A percentile compares a stretch with the other conserved stretches of the same genome.
These are phyloP conservation scores for Cylindrotheca closterium DNA, from an alignment of 108 stramenopile genomes.

Conservation along the genomic window DNA sequence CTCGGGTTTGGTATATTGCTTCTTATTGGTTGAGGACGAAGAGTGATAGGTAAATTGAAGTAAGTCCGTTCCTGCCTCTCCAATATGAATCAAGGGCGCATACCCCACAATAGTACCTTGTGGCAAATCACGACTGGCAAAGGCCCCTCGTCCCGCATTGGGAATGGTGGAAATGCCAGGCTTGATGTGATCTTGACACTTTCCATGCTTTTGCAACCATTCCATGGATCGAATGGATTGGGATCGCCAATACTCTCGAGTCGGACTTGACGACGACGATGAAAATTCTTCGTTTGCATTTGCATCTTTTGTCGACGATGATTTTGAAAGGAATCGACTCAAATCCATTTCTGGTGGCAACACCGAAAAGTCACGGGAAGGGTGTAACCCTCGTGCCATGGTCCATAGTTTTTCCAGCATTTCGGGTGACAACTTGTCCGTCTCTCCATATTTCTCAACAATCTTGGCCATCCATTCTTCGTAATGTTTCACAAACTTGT, in stretches of 20 bases:
- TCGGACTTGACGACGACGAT: background rate
- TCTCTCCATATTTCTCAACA: slow-evolving; percentile 4
- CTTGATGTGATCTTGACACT: slow-evolving; percentile 77
- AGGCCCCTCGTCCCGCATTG: slow-evolving; percentile 81
- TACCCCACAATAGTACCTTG: slow-evolving; percentile 78
- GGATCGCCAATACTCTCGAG: slow-evolving; percentile 22
- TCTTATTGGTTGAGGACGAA: background rate
- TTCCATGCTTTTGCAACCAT: slow-evolving; percentile 64
- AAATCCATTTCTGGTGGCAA: slow-evolving; percentile 27
- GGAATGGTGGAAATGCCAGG: slow-evolving; percentile 65
- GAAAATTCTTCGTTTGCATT: slow-evolving; percentile 1
- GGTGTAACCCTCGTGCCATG: slow-evolving; percentile 28
- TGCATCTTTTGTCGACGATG: slow-evolving; percentile 1
- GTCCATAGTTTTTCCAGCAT: slow-evolving; percentile 38
- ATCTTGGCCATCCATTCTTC: slow-evolving; percentile 27
- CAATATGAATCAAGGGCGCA: slow-evolving; percentile 67
- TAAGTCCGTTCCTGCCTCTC: slow-evolving; percentile 19
- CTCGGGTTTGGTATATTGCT: slow-evolving; percentile 42
- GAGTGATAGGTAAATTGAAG: slow-evolving; percentile 18
- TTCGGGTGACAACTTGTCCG: slow-evolving; percentile 17
- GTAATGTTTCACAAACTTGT: slow-evolving; percentile 33
- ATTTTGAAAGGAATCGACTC: background rate
- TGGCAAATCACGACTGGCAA: slow-evolving; percentile 70
- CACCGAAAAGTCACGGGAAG: slow-evolving; percentile 16
- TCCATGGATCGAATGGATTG: slow-evolving; percentile 34